Base-by-base conservation (phyloP, 352 stramenopile genomes). In the Phytophthora pisi region DNA sequence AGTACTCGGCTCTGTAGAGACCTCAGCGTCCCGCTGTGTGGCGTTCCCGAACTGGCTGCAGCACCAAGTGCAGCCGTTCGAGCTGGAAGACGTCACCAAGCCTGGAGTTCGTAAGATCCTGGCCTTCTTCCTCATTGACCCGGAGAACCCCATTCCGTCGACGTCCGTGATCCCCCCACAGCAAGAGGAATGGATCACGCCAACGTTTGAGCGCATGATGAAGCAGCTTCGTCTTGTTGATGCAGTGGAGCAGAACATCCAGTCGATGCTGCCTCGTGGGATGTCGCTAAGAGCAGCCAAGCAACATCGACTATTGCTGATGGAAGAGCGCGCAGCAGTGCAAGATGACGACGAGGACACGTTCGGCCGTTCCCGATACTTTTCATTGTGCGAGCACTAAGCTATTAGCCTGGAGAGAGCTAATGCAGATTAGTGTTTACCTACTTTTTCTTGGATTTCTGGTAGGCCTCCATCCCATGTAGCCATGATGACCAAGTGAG, bases 391-490 rank as follows among this genome's bases (percentile, higher is more conserved):
- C 34, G 51, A 58, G 18, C 20, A 47, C 20, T 58, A 47, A 58
- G 6, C 40, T n/a, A 46, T 18, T 42, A n/a, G 13, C 3, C 40
- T 20, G 40, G 5, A 18, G 5, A 45, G 3, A 45, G 38, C 16
- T 15, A 43, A 43, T 43, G 36, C 36, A 7, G n/a, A 40, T 20
- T 20, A 30, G 26, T 30, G 6, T 31, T 31, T 31, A 3, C 26
- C 46, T 63, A 49, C 18, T 70, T 66, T n/a, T 4, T 42, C 70
- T 87, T 89, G 11, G 74, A 61, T 28, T 72, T 18, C 66, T 92
- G 84, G 55, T 81, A 90, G 0, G 68, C 74, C 57, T 87, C 67
- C 78, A 92, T 90, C 1, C 84, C 86, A 54, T 87, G 53, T 11
- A 85, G 42, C 82, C 86, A 96, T 11, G 82, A 70, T 31, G 66